Evolutionary conservation across 1,284 basidiomycete genomes (phyloP).

Genomic region (Cryptococcus depauperatus): DNA sequence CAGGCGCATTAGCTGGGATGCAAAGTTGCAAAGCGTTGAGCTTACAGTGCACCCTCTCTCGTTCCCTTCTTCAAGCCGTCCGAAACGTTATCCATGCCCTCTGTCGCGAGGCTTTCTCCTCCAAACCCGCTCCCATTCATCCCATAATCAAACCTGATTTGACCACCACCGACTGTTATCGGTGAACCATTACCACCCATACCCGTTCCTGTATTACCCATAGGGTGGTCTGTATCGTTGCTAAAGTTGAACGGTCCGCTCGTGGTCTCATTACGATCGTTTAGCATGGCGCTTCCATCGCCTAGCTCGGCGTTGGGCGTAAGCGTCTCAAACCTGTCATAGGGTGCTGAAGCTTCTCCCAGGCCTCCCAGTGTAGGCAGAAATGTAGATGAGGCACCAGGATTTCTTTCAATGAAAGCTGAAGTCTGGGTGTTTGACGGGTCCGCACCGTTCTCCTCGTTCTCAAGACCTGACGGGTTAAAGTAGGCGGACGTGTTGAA

Average conservation of each 20-base stretch:
- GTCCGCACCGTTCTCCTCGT: slow-evolving; percentile 4
- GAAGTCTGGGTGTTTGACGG: neutral
- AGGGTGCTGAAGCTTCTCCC: slow-evolving; percentile 28
- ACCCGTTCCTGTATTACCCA: neutral
- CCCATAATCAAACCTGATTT: slow-evolving; percentile 22
- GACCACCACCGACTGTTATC: neutral
- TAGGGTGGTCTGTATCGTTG: neutral
- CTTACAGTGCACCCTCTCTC: slow-evolving; percentile 26
- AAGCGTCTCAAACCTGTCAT: slow-evolving; percentile 29
- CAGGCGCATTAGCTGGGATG: neutral
- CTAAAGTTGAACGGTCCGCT: neutral
- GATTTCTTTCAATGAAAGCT: neutral
- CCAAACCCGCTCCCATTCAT: slow-evolving; percentile 19
- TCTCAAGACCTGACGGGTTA: slow-evolving; percentile 22
- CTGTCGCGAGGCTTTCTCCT: slow-evolving; percentile 23
- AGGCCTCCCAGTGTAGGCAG: slow-evolving; percentile 7
- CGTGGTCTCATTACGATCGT: neutral
- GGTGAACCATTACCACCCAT: neutral
- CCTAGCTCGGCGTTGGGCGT: slow-evolving; percentile 23
- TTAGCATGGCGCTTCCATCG: slow-evolving; percentile 13
- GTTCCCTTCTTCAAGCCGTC: slow-evolving; percentile 27
- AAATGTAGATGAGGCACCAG: neutral
- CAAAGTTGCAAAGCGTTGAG: slow-evolving; percentile 1
- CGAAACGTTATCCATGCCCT: slow-evolving; percentile 32
- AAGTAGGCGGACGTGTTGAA: slow-evolving; percentile 43